Evolutionary conservation across 257 asterid genomes (phyloP), one percentile per base, ranked within the genome.

Genomic region (Rauvolfia tetraphylla): DNA sequence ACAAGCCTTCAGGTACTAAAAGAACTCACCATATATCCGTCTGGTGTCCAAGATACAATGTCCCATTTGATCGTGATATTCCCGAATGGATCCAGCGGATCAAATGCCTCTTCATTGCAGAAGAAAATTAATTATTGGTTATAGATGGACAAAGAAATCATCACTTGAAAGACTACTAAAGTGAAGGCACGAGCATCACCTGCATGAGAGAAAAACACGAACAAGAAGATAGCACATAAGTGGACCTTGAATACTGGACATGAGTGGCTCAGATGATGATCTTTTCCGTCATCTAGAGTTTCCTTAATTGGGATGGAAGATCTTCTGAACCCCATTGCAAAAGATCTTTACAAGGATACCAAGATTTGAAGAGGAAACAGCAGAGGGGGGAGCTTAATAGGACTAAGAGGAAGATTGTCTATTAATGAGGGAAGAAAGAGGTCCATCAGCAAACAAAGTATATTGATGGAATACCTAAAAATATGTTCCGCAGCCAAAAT

Each of bases 21-120:
- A 59, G 41, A 7, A 57, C 88, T 84, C 73, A 92, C 96, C 90
- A 91, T 91, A 71, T 90, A 90, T 72, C 97, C 97, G 61, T 91
- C 97, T 0, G 93, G 72, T 0, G 97, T 85, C 97, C 97, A 92
- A 34, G 94, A 90, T 54, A 90, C 31, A 7, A 92, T 83, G 76
- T 90, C 97, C 97, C 97, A 92, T 84, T 89, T 87, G 75, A 92
- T 90, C 15, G 96, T 92, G 15, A 92, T 90, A 86, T 92, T 92
- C 76, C 94, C 97, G 70, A 85, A 86, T 34, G 96, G 96, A 88
- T 92, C 97, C 87, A 92, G 76, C 8, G 97, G 94, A 81, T 92
- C 96, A 82, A 78, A 92, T 14, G 96, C 85, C 66, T 84, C 98
- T 90, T 62, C 33, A 51, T 62, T 58, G 46, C 62, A 68, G 12